A percentile compares a stretch with the other conserved stretches of the same genome.
phyloP scores from a whole-genome alignment of 2,329 filamentous ascomycete genomes.

The Colletotrichum coccodes region DNA sequence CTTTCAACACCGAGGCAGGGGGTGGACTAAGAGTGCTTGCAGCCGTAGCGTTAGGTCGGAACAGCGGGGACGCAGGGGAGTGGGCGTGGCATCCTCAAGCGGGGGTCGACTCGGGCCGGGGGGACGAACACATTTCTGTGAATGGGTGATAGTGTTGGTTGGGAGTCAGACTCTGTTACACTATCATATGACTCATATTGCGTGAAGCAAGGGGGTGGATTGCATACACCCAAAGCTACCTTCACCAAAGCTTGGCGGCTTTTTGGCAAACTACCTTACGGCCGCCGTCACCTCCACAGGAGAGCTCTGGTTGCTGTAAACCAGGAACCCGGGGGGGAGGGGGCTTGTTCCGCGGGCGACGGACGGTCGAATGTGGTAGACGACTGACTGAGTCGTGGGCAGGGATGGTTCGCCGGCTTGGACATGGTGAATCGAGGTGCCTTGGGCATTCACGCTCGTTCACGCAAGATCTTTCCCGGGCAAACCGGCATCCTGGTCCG shows the following conservation, averaged over 20 bases:
- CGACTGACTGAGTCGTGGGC: neutral
- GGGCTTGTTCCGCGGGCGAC: neutral
- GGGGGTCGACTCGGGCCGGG: neutral
- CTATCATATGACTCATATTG: slow-evolving; percentile 2
- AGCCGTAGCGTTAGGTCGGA: slow-evolving; percentile 4
- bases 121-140: neutral
- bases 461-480: neutral
- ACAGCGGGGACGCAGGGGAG: neutral
- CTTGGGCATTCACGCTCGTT: slow-evolving; percentile 27
- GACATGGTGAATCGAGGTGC: neutral
- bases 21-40: slow-evolving; percentile 11
- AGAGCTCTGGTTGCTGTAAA: neutral
- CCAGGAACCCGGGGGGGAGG: slow-evolving; percentile 16
- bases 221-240: neutral
- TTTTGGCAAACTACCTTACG: neutral
- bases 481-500: neutral
- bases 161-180: neutral
- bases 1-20: neutral
- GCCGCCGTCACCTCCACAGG: neutral
- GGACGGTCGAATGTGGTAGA: neutral
- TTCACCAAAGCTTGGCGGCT: neutral
- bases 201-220: neutral
- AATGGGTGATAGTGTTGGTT: neutral
- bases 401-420: neutral
- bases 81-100: too few relatives aligned